phyloP scores from a whole-genome alignment of 1,139 yeast genomes.

The Hemisphaericaspora subhashii region DNA sequence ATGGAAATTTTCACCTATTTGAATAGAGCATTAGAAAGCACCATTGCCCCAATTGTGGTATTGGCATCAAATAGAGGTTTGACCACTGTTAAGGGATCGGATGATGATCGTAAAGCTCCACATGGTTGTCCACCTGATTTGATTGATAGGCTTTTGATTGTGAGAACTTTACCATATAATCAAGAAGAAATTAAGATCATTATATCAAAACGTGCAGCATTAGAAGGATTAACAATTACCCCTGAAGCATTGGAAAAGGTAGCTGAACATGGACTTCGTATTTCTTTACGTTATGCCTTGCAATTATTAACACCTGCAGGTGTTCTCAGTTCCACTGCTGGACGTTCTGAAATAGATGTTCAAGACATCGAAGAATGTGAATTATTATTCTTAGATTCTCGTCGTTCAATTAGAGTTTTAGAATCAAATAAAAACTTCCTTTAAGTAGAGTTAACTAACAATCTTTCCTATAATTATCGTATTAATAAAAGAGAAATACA shows the following conservation, averaged over 20 bases:
- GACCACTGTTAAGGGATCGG: slow-evolving; percentile 90
- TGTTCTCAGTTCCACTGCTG: slow-evolving; percentile 71
- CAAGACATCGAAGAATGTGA: slow-evolving; percentile 88
- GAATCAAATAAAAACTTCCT: slow-evolving; percentile 54
- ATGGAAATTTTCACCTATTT: slow-evolving; percentile 93
- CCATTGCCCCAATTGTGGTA: slow-evolving; percentile 92
- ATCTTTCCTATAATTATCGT: not conserved
- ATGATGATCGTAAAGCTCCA: slow-evolving; percentile 72
- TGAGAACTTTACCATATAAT: slow-evolving; percentile 84
- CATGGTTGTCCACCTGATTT: slow-evolving; percentile 97
- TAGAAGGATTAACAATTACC: slow-evolving; percentile 67
- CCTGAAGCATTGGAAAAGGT: slow-evolving; percentile 71
- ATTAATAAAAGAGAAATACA: not conserved
- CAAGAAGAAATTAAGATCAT: slow-evolving; percentile 81
- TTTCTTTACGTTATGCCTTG: slow-evolving; percentile 86
- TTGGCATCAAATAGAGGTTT: slow-evolving; percentile 94
- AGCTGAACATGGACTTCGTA: slow-evolving; percentile 67
- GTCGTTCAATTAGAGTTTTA: slow-evolving; percentile 77
- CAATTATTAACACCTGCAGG: slow-evolving; percentile 92
- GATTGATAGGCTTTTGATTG: slow-evolving; percentile 85
- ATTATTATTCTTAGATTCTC: slow-evolving; percentile 81
- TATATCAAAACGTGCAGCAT: slow-evolving; percentile 73
- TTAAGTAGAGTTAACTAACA: slow-evolving; percentile 19
- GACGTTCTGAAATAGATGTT: slow-evolving; percentile 66
- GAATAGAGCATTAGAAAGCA: slow-evolving; percentile 88